Evolutionary conservation across 2,329 filamentous ascomycete genomes (phyloP).

Genomic region (Phyllosticta capitalensis): DNA sequence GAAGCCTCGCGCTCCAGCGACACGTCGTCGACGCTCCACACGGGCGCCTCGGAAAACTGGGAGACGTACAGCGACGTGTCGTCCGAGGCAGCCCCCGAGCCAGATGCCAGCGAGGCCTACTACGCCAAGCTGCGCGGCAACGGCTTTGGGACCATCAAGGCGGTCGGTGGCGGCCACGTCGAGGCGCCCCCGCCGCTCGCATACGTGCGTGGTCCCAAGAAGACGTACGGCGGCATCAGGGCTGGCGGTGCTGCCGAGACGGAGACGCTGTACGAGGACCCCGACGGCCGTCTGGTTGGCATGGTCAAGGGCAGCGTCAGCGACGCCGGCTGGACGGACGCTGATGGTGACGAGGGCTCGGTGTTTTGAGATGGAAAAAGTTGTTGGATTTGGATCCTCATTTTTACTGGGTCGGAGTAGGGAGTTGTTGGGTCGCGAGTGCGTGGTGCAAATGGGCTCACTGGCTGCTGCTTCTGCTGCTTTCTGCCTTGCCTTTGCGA

Average conservation of each 20-base stretch:
- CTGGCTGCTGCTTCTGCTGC: not conserved
- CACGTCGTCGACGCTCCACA: slow-evolving; percentile 51
- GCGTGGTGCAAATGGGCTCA: not conserved
- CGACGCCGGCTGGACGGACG: slow-evolving; percentile 46
- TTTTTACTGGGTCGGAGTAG: not conserved
- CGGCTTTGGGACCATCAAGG: not conserved
- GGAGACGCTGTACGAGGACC: slow-evolving; percentile 31
- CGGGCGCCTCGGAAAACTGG: slow-evolving; percentile 85
- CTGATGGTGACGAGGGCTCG: slow-evolving; percentile 25
- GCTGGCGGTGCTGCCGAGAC: slow-evolving; percentile 32
- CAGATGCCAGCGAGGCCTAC: slow-evolving; percentile 66
- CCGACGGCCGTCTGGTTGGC: slow-evolving; percentile 31
- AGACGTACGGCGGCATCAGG: slow-evolving; percentile 37
- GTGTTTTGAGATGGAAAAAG: slow-evolving; percentile 11
- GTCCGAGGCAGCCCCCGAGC: slow-evolving; percentile 16
- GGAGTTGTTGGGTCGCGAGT: not conserved
- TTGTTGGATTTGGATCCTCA: not conserved
- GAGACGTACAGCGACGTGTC: slow-evolving; percentile 81
- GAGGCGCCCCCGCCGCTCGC: not conserved
- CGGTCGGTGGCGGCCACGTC: not conserved
- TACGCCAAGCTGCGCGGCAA: slow-evolving; percentile 63
- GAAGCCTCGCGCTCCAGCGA: slow-evolving; percentile 43
- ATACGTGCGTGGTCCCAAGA: slow-evolving; percentile 13
- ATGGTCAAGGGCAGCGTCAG: slow-evolving; percentile 35
- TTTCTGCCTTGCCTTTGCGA: not conserved